Evolutionary conservation across 768 basidiomycete species (phyloP), one percentile per base, ranked within the genome.

Genomic region (Phlebiopsis gigantea): DNA sequence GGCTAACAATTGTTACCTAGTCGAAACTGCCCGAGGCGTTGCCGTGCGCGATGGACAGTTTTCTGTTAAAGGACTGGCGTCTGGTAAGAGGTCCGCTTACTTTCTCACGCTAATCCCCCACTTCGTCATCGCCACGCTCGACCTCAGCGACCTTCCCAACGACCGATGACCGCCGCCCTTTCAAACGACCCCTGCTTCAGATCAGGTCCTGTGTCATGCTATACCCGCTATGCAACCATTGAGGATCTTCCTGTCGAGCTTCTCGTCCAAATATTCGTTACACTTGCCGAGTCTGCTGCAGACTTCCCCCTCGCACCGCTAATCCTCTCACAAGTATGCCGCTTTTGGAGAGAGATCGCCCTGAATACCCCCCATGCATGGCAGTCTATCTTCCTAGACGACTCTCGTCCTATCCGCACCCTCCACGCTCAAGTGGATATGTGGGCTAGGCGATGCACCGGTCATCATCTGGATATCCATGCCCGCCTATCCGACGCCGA

Each of bases 221-320:
- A 44, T 17, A 29, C 5, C 5, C 44, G 19, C 15, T 34, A 34
- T 39, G 46, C 55, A 1, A 22, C 56, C 39, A 68, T 77, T 17
- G 52, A 61, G 8, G 54, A 53, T 29, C 71, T 88, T 15, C 87
- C 87, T 0, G 70, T 78, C 10, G 87, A 90, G 57, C 66, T 90
- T 12, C 75, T 88, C 25, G 74, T 80, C 59, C 79, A 85, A 56
- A 80, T 87, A 46, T 88, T 89, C 68, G 75, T 59, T 15, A 61
- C 57, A 15, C 46, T 42, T 8, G 72, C 73, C 1, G 64, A 66
- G n/a, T 72, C 69, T 25, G 73, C 79, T n/a, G 34, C 21, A 5
- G 50, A 51, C 50, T 41, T n/a, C 34, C 69, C 79, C 7, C 69
- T 79, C 25, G 71, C 75, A 0, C 81, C 81, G 4, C 67, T 87